A percentile compares a stretch with the other conserved stretches of the same genome.
Evolutionary conservation across 1,284 basidiomycete species (phyloP).

Genomic region (Chondrostereum purpureum): DNA sequence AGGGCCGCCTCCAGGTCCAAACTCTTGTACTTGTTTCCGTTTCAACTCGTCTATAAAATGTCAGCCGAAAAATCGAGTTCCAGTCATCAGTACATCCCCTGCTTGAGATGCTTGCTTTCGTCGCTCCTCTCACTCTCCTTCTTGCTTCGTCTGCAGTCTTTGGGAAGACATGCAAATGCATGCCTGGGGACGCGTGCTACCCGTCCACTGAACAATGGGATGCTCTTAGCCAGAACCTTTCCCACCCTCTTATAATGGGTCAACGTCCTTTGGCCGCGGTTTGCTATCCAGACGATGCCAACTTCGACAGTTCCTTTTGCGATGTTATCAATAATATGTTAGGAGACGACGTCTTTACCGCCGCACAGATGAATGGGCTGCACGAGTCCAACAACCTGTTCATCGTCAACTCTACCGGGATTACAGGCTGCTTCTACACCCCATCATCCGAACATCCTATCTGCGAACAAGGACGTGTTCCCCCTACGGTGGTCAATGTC

Average conservation of each 20-base stretch:
- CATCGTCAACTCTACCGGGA: not conserved
- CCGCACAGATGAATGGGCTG: not conserved
- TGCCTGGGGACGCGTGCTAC: not conserved
- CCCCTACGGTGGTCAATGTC: constrained; percentile 21
- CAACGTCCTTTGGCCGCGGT: not conserved
- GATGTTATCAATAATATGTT: not conserved
- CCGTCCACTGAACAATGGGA: not conserved
- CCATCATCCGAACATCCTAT: not conserved
- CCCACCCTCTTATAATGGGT: not conserved
- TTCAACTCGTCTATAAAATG: too few species aligned
- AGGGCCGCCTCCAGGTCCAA: too few species aligned
- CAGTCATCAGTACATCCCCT: too few species aligned
- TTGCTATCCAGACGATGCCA: not conserved
- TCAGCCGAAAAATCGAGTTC: too few species aligned
- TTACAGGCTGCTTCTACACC: not conserved
- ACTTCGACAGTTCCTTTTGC: not conserved
- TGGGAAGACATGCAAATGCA: not conserved
- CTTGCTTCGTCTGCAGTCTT: too few species aligned
- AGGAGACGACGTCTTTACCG: not conserved
- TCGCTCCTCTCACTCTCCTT: too few species aligned
- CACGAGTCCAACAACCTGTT: not conserved
- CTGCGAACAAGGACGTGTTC: constrained; percentile 14
- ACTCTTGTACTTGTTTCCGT: too few species aligned
- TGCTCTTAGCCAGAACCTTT: not conserved
- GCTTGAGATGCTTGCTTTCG: too few species aligned